phyloP scores from a whole-genome alignment of 768 basidiomycete species.

The Suillus discolor region DNA sequence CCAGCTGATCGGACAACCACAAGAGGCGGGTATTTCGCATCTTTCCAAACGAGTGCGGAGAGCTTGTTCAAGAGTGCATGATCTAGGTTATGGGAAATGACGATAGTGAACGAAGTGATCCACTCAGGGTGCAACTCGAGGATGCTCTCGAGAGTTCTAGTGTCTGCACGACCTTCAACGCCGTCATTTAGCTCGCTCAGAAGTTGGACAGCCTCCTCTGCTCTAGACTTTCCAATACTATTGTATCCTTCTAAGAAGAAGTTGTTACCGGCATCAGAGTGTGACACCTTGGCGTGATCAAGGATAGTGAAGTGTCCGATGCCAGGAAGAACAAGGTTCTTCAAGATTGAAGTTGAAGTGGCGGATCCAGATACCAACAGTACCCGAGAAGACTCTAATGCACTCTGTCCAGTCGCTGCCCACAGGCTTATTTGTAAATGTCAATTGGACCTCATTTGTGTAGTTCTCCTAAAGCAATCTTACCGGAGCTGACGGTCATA shows the following conservation, averaged over 20 bases:
- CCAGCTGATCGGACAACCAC: constrained; percentile 84
- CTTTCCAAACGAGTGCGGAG: constrained; percentile 68
- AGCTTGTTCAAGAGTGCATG: constrained; percentile 56
- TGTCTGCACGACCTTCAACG: constrained; percentile 71
- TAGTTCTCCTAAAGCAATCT: constrained; percentile 20
- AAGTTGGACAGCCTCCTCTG: constrained; percentile 75
- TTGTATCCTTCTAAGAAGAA: constrained; percentile 84
- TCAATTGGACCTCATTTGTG: constrained; percentile 2
- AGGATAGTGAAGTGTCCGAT: constrained; percentile 95
- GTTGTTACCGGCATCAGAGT: constrained; percentile 90
- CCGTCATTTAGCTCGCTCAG: constrained; percentile 87
- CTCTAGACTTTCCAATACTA: constrained; percentile 81
- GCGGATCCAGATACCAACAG: constrained; percentile 82
- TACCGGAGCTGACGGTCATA: constrained; percentile 96
- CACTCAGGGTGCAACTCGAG: constrained; percentile 56
- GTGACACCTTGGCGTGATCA: constrained; percentile 60
- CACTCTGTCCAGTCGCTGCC: constrained; percentile 90
- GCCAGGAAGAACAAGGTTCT: constrained; percentile 96
- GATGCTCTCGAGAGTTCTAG: constrained; percentile 55
- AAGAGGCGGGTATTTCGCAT: constrained; percentile 61
- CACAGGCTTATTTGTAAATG: constrained; percentile 64
- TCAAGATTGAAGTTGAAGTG: constrained; percentile 86
- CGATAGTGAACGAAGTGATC: constrained; percentile 68
- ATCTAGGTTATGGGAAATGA: constrained; percentile 84
- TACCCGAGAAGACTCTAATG: constrained; percentile 82